Conservation (phyloP, 1,284 basidiomycete genomes). For the Marasmius oreades region DNA sequence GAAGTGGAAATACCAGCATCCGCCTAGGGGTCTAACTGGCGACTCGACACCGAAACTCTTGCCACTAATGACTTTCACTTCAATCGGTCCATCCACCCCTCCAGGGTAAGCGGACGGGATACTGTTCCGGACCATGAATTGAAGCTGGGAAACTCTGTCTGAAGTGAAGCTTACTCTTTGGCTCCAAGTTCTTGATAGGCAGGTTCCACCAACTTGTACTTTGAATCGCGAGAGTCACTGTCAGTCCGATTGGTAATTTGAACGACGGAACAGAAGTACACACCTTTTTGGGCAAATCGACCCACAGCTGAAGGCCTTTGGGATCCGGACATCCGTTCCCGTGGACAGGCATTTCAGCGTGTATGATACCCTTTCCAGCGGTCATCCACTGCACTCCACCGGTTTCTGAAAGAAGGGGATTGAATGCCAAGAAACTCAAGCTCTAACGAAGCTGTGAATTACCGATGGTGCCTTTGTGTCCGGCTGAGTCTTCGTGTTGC, state of each 20-base stretch:
- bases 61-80: constrained; percentile 86
- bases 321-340: constrained; percentile 64
- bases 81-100: constrained; percentile 66
- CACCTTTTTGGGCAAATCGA: constrained; percentile 84
- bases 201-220: constrained; percentile 84
- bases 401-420: constrained; percentile 37
- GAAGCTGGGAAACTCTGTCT: neutral
- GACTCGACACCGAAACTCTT: constrained; percentile 83
- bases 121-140: constrained; percentile 32
- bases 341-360: constrained; percentile 89
- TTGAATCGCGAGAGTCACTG: constrained; percentile 25
- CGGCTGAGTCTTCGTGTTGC: constrained; percentile 90
- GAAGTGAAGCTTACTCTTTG: constrained; percentile 43
- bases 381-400: constrained; percentile 97
- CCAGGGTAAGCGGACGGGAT: constrained; percentile 73
- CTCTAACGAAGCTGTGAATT: no score
- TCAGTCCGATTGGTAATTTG: neutral
- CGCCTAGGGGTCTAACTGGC: constrained; percentile 86
- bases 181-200: constrained; percentile 76
- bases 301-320: constrained; percentile 80
- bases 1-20: constrained; percentile 92
- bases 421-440: no score
- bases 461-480: constrained; percentile 77
- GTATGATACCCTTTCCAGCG: constrained; percentile 77
- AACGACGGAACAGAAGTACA: constrained; percentile 12